Percentiles rank a stretch among this genome's conserved stretches.
Conservation (phyloP, 2,329 filamentous ascomycete species). For the Ceratocystiopsis minuta region DNA sequence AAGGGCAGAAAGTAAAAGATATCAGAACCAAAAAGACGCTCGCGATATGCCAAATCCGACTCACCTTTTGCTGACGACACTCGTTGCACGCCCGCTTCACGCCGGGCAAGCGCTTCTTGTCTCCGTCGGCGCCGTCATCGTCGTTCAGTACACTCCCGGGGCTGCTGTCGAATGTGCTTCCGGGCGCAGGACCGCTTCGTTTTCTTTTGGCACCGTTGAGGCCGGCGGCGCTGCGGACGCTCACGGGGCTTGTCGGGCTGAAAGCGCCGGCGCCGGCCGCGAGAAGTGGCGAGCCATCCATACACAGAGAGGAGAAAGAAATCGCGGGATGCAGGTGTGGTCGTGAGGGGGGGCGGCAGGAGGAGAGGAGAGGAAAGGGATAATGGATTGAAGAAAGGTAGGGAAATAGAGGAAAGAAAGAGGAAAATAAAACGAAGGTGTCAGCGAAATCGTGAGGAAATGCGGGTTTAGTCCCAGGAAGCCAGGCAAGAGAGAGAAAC, state of each 20-base stretch:
- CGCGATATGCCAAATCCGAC: conserved; percentile 13
- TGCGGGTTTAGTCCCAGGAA: too few species aligned
- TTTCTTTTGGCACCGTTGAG: conserved; percentile 39
- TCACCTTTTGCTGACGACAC: conserved; percentile 71
- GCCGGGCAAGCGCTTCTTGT: conserved; percentile 47
- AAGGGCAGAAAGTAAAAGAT: too few species aligned
- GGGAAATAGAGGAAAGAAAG: neutral
- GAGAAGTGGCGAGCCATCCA: conserved; percentile 20
- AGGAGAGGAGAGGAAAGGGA: neutral
- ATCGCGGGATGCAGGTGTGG: neutral
- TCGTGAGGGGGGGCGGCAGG: neutral
- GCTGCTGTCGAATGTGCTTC: conserved; percentile 34
- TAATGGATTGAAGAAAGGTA: neutral
- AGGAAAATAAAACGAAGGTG: neutral
- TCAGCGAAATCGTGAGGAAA: too few species aligned
- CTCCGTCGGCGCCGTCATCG: conserved; percentile 35
- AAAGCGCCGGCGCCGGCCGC: conserved; percentile 16
- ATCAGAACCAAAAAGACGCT: too few species aligned
- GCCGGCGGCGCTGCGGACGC: conserved; percentile 28
- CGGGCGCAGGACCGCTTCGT: conserved; percentile 23
- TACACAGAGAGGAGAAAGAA: conserved; percentile 9
- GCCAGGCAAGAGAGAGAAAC: too few species aligned
- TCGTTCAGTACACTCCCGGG: conserved; percentile 40
- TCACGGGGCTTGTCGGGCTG: conserved; percentile 38
- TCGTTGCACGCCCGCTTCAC: conserved; percentile 73